Conservation (phyloP, 2,329 filamentous ascomycete species). For the Colletotrichum magnum region DNA sequence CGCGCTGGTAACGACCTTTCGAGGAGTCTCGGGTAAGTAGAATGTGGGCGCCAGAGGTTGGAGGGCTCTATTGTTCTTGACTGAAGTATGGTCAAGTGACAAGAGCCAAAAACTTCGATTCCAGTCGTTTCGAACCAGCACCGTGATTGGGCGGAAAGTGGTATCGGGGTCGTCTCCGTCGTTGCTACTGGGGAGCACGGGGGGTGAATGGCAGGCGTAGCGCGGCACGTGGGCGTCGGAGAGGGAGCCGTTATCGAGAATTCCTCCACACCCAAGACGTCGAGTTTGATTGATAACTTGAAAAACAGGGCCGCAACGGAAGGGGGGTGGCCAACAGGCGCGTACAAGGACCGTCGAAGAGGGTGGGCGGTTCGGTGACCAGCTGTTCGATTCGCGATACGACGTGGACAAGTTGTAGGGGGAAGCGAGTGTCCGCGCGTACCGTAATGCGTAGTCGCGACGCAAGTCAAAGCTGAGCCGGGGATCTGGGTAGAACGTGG, state of each 20-base stretch:
- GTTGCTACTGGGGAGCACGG: constrained; percentile 19
- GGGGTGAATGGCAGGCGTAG: constrained; percentile 23
- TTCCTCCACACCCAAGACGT: constrained; percentile 21
- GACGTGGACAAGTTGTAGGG: constrained; percentile 10
- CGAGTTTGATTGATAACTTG: constrained; percentile 30
- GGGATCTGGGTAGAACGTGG: background rate
- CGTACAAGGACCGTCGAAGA: constrained; percentile 12
- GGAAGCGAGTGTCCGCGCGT: constrained; percentile 37
- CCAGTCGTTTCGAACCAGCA: constrained; percentile 6
- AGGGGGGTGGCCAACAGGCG: constrained; percentile 9
- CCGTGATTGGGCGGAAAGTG: constrained; percentile 23
- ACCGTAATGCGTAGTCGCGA: constrained; percentile 35
- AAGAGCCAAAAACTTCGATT: constrained; percentile 7
- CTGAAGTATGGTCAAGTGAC: constrained; percentile 33
- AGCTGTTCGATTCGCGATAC: constrained; percentile 32
- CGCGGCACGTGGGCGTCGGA: constrained; percentile 28
- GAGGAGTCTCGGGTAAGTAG: background rate
- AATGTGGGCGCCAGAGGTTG: constrained; percentile 3
- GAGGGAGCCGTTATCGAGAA: constrained; percentile 7
- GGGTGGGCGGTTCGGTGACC: constrained; percentile 23
- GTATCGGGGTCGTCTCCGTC: constrained; percentile 24
- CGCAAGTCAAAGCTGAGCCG: constrained; percentile 17
- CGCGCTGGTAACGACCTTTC: background rate
- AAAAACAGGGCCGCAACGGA: constrained; percentile 18
- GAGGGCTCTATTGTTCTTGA: background rate